Base-by-base conservation (phyloP, 2,329 filamentous ascomycete species). In the Chaetomium globosum region DNA sequence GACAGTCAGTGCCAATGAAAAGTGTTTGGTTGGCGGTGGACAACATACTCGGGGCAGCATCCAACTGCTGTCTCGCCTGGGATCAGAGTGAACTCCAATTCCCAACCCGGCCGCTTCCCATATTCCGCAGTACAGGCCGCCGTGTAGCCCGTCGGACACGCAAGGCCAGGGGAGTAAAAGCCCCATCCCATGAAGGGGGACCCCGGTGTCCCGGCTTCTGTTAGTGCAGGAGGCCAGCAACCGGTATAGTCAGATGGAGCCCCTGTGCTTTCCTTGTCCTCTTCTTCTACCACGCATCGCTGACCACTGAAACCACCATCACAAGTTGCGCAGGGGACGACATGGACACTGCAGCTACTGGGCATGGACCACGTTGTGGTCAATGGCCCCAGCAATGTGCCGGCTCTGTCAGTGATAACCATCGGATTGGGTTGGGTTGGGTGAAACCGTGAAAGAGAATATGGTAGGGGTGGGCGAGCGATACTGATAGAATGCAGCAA, bases 291-390 rank as follows among this genome's bases (percentile, higher is more conserved):
- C 7, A 33, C 36, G 8, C 64, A 65, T 19, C 43, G 33, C 19
- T 65, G 64, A 2, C 59, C 64, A 6, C 55, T 21, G 49, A 49
- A 65, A 33, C 21, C 64, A 1, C 21, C 21, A 30, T 3, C 21
- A 26, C 59, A 59, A 8, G 59, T 59, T 2, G 16, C 39, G 16
- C 39, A 43, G 39, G n/a, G 3, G 12, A 52, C 21, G 13, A 58
- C 21, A 31, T 51, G 46, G n/a, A 61, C 23, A 6, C 0, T 51
- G 59, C 64, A 65, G 36, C 36, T 49, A 1, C 13, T 19, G 7
- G 64, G 59, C 54, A 62, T 59, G 1, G 59, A 36, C 64, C 64
- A 65, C 51, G 59, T 12, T 10, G 64, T 62, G 21, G 64, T 65
- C 23, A 65, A n/a, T 4, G 64, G 64, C 13, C 64, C 64, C 1